Evolutionary conservation across 2,329 filamentous ascomycete genomes (phyloP), one percentile per base, ranked within the genome.

Genomic region (Xenoacremonium recifei): DNA sequence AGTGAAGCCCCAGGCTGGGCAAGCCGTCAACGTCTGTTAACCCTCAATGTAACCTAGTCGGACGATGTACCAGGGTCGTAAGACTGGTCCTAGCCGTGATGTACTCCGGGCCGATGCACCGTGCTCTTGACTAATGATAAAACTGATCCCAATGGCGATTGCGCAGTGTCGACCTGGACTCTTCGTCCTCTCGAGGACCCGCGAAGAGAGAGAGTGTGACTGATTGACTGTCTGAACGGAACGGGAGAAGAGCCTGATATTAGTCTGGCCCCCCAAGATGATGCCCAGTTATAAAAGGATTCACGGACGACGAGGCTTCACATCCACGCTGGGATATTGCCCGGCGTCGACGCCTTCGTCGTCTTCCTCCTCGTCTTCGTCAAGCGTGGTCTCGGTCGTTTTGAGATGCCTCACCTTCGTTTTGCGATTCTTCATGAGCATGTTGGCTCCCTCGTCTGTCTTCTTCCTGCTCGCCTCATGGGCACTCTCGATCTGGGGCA

Each of bases 81-180:
- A 27, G 30, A 34, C 31, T n/a, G 15, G 37, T 23, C 15, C 37
- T 44, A 45, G 35, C 45, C 47, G 40, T 42, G 44, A 57, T 56
- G 51, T 45, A 46, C 54, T 43, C 44, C 53, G 54, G 54, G 50
- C 54, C 54, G 54, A 53, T 57, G 54, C 54, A 54, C 54, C 54
- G 51, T 54, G 51, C 54, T 57, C 43, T 51, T 51, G 50, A 54
- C 54, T 57, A 57, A 39, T 48, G 53, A 53, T 52, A 53, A 57
- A 44, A 44, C 40, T 41, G 41, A 52, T 37, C 32, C 44, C 29
- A 11, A 32, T 10, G 42, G 53, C 45, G 47, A 45, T 42, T 50
- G 49, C 45, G 38, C 44, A 53, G 42, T 7, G 45, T 39, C 31
- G 40, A 37, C 35, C 13, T 19, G 19, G 27, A 23, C n/a, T 18